A percentile compares a stretch with the other conserved stretches of the same genome.
Conservation (phyloP, 371 early-diverging fungal genomes). For the Mortierella sp. region DNA sequence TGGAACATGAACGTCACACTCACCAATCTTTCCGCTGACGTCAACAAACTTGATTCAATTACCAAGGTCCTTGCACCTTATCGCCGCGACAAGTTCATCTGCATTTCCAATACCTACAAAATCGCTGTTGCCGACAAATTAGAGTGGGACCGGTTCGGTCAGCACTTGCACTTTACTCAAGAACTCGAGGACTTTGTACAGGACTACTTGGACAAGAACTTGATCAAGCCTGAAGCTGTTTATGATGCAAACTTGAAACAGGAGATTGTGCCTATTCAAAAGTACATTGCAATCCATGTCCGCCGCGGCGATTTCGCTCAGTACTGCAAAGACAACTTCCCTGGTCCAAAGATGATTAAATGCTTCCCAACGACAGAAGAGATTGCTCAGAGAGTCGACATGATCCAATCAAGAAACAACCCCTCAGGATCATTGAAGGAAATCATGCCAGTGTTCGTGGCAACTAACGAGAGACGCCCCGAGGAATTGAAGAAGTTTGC, state of each 20-base stretch:
- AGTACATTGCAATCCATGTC: conserved; percentile 35
- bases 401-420: conserved; percentile 14
- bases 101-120: conserved; percentile 50
- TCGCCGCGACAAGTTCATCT: conserved; percentile 23
- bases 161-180: conserved; percentile 34
- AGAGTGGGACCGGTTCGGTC: conserved; percentile 49
- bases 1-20: conserved; percentile 35
- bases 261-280: conserved; percentile 18
- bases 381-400: conserved; percentile 20
- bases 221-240: conserved; percentile 17
- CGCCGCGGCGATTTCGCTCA: conserved; percentile 42
- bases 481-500: conserved; percentile 33
- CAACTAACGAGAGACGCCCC: conserved; percentile 33
- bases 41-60: conserved; percentile 16
- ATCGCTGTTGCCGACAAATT: conserved; percentile 32
- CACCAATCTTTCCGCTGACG: conserved; percentile 19
- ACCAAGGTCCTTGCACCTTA: conserved; percentile 5
- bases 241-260: conserved; percentile 25
- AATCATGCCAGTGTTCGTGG: conserved; percentile 45
- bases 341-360: conserved; percentile 19
- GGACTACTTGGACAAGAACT: conserved; percentile 13
- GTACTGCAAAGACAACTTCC: conserved; percentile 37
- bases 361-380: conserved; percentile 34
- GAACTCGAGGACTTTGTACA: conserved; percentile 38
- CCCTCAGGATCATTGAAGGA: conserved; percentile 24